phyloP scores from a whole-genome alignment of 768 basidiomycete genomes.

The Hericium erinaceus region DNA sequence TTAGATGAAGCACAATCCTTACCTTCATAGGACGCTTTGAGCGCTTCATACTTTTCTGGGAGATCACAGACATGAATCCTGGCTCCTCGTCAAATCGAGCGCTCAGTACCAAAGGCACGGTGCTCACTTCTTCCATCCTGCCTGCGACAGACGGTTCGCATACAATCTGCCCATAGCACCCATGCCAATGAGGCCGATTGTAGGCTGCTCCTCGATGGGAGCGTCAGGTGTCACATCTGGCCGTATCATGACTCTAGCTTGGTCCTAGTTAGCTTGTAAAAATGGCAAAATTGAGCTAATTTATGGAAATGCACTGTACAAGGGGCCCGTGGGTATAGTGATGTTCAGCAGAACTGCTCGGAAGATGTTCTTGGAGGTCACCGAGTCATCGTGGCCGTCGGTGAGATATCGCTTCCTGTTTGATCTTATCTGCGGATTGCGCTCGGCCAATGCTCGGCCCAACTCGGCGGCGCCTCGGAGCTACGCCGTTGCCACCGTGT shows the following conservation, averaged over 20 bases:
- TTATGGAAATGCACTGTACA: too few species aligned
- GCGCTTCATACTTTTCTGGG: conserved; percentile 58
- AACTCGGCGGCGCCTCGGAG: too few species aligned
- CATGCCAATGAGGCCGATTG: conserved; percentile 92
- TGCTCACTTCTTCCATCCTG: conserved; percentile 77
- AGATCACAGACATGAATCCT: conserved; percentile 90
- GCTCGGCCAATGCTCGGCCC: too few species aligned
- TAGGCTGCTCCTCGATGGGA: conserved; percentile 48
- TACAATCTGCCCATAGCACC: conserved; percentile 98
- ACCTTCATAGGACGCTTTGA: conserved; percentile 59
- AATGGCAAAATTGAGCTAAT: too few species aligned
- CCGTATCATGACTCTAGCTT: conserved; percentile 1
- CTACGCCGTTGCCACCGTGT: too few species aligned
- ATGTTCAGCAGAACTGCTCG: too few species aligned
- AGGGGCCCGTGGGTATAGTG: too few species aligned
- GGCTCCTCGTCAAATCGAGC: neutral
- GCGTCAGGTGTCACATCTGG: conserved; percentile 23
- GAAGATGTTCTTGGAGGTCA: too few species aligned
- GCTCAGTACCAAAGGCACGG: neutral
- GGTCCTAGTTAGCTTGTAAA: too few species aligned
- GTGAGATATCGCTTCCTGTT: too few species aligned
- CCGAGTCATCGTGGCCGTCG: too few species aligned
- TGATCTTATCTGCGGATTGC: too few species aligned
- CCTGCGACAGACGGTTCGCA: conserved; percentile 61
- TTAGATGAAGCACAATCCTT: neutral